A percentile compares a stretch with the other conserved stretches of the same genome.
Conservation (phyloP, 257 asterid species). For the Plantago ovata region DNA sequence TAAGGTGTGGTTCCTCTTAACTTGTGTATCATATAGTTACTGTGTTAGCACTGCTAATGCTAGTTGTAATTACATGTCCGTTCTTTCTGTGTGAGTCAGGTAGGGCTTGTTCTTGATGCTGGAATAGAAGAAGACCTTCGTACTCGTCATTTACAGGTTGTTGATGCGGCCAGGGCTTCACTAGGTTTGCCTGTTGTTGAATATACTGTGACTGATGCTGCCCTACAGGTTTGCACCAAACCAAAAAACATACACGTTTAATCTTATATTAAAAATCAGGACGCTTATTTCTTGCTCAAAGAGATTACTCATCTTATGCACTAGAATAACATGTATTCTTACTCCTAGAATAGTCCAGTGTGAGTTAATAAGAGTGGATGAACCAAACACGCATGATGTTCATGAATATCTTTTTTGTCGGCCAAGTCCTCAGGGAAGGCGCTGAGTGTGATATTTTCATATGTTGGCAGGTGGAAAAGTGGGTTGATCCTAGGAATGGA, state of each 20-base stretch:
- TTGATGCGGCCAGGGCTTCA: conserved; percentile 92
- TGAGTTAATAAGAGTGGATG: too few species aligned
- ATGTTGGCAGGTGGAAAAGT: conserved; percentile 59
- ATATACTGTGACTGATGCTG: conserved; percentile 70
- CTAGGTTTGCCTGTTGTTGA: conserved; percentile 82
- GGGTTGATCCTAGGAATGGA: conserved; percentile 74
- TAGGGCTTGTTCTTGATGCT: conserved; percentile 84
- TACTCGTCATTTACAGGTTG: conserved; percentile 80
- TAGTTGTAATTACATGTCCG: conserved; percentile 12
- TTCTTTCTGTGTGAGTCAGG: conserved; percentile 37
- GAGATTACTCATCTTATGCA: neutral
- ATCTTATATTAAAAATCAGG: neutral
- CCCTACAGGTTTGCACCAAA: conserved; percentile 55
- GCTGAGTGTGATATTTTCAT: conserved; percentile 4
- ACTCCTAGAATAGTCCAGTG: neutral
- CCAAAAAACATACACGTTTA: neutral
- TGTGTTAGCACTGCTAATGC: conserved; percentile 1
- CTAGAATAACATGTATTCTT: neutral
- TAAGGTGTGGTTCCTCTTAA: conserved; percentile 45
- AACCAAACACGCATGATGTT: neutral
- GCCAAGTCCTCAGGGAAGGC: neutral
- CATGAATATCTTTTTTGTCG: neutral
- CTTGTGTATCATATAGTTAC: conserved; percentile 1
- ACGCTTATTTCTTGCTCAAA: neutral
- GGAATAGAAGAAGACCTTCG: conserved; percentile 88